phyloP scores from a whole-genome alignment of 2,329 filamentous ascomycete species.

The Colletotrichum costaricense region DNA sequence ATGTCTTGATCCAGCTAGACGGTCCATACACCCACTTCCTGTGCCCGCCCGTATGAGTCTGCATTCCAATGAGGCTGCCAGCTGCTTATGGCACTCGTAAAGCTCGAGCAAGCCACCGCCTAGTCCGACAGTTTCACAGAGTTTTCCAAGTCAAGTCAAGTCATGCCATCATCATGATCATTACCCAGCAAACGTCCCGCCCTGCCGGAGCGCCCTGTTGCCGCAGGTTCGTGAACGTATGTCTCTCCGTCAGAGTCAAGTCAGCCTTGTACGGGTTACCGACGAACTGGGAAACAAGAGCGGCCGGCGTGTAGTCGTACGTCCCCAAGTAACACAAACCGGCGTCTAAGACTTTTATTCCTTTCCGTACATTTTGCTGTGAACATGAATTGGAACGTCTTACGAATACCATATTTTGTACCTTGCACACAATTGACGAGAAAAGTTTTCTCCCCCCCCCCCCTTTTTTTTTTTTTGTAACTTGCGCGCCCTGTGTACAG shows the following conservation, averaged over 20 bases:
- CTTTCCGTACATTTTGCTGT: background rate
- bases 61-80: background rate
- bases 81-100: background rate
- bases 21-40: background rate
- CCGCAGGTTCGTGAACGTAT: background rate
- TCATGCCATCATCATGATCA: background rate
- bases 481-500: background rate
- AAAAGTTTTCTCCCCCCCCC: background rate
- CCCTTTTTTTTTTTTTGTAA: background rate
- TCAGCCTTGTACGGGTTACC: background rate
- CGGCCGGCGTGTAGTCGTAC: background rate
- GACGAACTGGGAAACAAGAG: background rate
- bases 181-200: background rate
- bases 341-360: background rate
- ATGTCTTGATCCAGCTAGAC: slow-evolving; percentile 24
- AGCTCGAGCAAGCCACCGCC: background rate
- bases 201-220: slow-evolving; percentile 8
- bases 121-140: background rate
- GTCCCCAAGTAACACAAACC: background rate
- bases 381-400: background rate
- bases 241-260: slow-evolving; percentile 4
- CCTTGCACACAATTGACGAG: background rate
- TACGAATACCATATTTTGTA: background rate
- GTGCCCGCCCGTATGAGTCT: background rate
- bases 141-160: background rate